Conservation (phyloP, 495 filamentous ascomycete genomes). For the Aspergillus panamensis region DNA sequence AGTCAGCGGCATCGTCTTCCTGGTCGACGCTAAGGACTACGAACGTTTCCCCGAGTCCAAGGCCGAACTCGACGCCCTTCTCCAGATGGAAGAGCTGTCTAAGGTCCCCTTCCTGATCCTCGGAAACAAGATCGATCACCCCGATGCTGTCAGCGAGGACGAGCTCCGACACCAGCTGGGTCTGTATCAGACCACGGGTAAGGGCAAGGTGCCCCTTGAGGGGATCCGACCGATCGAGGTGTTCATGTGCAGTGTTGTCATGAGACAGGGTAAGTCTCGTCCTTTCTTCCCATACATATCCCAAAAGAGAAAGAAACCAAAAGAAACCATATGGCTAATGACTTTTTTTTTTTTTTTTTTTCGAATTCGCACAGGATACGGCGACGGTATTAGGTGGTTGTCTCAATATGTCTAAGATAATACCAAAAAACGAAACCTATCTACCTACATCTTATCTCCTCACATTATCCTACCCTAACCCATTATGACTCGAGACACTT, state of each 20-base stretch:
- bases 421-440: background rate
- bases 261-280: constrained; percentile 75
- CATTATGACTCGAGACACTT: background rate
- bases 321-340: background rate
- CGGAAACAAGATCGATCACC: constrained; percentile 99
- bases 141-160: constrained; percentile 90
- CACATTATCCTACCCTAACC: background rate
- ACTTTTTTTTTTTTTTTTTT: background rate
- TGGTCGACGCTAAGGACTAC: constrained; percentile 94
- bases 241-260: constrained; percentile 98
- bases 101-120: constrained; percentile 95
- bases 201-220: constrained; percentile 94
- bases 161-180: constrained; percentile 87
- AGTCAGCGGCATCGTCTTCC: constrained; percentile 95
- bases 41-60: constrained; percentile 92
- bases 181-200: constrained; percentile 94
- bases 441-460: background rate
- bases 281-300: background rate
- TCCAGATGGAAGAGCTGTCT: constrained; percentile 86
- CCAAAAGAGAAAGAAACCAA: background rate
- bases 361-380: constrained; percentile 38
- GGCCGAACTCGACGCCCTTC: constrained; percentile 89
- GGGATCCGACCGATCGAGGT: constrained; percentile 95
- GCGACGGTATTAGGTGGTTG: constrained; percentile 54
- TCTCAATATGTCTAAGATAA: constrained; percentile 48